Conservation (phyloP, 306 rosid genomes). For the Argentina anserina region DNA sequence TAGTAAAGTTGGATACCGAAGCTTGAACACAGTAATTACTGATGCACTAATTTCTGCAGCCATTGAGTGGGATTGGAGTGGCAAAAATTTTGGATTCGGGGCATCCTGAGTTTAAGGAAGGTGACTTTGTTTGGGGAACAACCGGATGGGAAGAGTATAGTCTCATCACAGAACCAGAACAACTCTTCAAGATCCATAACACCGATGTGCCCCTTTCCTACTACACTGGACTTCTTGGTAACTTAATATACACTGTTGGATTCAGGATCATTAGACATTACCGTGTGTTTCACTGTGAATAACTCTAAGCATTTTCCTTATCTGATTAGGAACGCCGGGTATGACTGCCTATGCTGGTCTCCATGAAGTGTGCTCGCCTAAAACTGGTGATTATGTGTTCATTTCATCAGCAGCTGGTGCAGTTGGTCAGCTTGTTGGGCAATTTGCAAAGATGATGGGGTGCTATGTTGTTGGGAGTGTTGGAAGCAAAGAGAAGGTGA, state of each 20-base stretch:
- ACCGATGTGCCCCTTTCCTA: constrained; percentile 7
- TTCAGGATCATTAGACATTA: neutral
- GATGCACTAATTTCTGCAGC: neutral
- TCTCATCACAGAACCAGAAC: neutral
- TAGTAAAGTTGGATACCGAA: neutral
- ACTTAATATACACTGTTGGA: neutral
- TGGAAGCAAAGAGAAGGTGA: constrained; percentile 12
- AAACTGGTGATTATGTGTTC: constrained; percentile 10
- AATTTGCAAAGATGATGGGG: constrained; percentile 12
- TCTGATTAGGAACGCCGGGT: constrained; percentile 10
- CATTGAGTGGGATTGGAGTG: constrained; percentile 17
- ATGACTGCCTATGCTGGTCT: constrained; percentile 9
- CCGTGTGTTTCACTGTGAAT: neutral
- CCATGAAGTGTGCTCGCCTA: neutral
- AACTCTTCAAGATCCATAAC: constrained; percentile 11
- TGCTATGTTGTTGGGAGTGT: constrained; percentile 20
- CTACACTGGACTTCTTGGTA: neutral
- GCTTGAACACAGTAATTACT: too few relatives aligned
- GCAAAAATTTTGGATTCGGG: neutral
- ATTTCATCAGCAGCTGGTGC: constrained; percentile 15
- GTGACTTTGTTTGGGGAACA: constrained; percentile 21
- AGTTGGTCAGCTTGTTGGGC: constrained; percentile 20
- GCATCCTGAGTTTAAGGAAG: neutral
- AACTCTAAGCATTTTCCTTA: neutral
- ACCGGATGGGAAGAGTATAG: constrained; percentile 19